Base-by-base conservation (phyloP, 129 eudicot genomes). In the Rutidosis leptorrhynchoides region DNA sequence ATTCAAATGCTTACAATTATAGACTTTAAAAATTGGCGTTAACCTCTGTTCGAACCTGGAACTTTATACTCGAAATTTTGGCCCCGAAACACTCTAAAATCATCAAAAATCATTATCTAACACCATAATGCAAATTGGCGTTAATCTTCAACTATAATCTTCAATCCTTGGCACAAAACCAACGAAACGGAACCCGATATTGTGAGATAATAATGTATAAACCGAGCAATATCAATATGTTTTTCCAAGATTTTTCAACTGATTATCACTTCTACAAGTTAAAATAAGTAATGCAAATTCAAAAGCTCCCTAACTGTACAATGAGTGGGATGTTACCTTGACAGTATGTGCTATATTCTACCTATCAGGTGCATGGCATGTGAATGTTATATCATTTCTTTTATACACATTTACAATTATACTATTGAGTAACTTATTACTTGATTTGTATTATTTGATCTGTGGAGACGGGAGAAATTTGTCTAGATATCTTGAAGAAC, bases 401-500 rank as follows among this genome's bases (percentile, higher is more conserved):
- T n/a, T n/a, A 20, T 0, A 17, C 12, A 49, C 23, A 49, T 49
- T 49, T 46, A 17, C 16, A 46, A n/a, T 22, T 46, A 15, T 7
- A 45, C 22, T 17, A 46, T n/a, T 46, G 54, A 51, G 17, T 22
- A 46, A 14, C 17, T 16, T 42, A 15, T 15, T 28, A 67, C 21
- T 27, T 74, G 65, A 49, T 67, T 58, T 64, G 49, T 6, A 32
- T 60, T 75, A 5, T 60, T 32, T 62, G 29, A 10, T 52, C 4
- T 35, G 56, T 80, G 71, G 76, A 93, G 98, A 93, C 98, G 0
- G 98, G 98, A 82, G 98, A 93, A 80, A 93, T 93, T 62, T 93
- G 98, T 83, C 87, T 93, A 48, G 98, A 93, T 83, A 93, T 93
- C 64, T 83, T 93, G 83, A 93, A 93, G 83, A 93, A 82, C 74